Percentiles rank a stretch among this genome's conserved stretches.
phyloP scores from a whole-genome alignment of 352 stramenopile species.

The Aphanomyces invadans region DNA sequence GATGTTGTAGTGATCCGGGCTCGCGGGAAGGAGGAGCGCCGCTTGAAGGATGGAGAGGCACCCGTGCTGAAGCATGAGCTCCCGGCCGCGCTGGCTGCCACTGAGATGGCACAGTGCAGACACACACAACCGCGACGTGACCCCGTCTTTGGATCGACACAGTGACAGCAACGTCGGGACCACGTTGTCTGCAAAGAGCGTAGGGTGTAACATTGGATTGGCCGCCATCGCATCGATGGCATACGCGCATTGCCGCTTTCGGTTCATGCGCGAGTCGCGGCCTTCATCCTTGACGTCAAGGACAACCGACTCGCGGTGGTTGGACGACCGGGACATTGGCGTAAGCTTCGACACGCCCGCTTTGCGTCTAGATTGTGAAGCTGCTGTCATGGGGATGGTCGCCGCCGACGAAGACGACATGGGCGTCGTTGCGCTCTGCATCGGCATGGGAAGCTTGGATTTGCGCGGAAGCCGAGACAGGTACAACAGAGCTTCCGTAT shows the following conservation, averaged over 20 bases:
- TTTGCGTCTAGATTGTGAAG: slow-evolving; percentile 14
- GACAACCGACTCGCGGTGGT: not conserved
- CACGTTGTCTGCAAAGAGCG: slow-evolving; percentile 51
- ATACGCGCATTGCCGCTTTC: slow-evolving; percentile 56
- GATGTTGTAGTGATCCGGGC: slow-evolving; percentile 35
- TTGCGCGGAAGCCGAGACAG: slow-evolving; percentile 58
- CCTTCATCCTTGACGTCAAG: not conserved
- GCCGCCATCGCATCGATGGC: slow-evolving; percentile 60
- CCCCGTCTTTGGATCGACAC: slow-evolving; percentile 49
- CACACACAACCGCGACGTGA: slow-evolving; percentile 43
- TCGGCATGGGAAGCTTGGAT: slow-evolving; percentile 33
- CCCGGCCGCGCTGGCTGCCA: slow-evolving; percentile 30
- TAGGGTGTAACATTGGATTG: slow-evolving; percentile 42
- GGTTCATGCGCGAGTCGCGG: slow-evolving; percentile 30
- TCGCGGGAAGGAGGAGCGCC: slow-evolving; percentile 25
- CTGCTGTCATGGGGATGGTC: not conserved
- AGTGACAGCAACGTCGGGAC: slow-evolving; percentile 52
- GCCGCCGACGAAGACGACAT: not conserved
- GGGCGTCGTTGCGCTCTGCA: slow-evolving; percentile 23
- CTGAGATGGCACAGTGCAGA: slow-evolving; percentile 53
- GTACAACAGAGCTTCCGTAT: slow-evolving; percentile 58
- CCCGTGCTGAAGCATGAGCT: slow-evolving; percentile 48
- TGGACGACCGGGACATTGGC: not conserved
- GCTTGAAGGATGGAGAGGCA: slow-evolving; percentile 36
- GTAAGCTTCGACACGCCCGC: not conserved